Base-by-base conservation (phyloP, 495 filamentous ascomycete genomes). In the Aspergillus coremiiformis region DNA sequence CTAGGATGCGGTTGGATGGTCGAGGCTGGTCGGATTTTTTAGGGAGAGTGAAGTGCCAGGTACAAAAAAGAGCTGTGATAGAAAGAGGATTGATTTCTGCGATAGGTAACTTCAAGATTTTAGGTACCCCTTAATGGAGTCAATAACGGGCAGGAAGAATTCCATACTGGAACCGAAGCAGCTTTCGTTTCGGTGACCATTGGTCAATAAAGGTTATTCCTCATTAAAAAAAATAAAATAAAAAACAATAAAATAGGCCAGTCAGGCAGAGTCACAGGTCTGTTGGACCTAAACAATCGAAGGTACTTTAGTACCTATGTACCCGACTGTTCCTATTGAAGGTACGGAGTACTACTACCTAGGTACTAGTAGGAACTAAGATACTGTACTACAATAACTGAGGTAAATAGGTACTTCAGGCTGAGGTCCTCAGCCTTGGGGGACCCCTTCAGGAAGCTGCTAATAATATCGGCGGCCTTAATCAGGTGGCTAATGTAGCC, bases 401-500 rank as follows among this genome's bases (percentile, higher is more conserved):
- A 17, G 43, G 43, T n/a, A 1, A 24, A 47, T 22, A 33, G 24
- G 24, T 27, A 47, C 14, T n/a, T n/a, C n/a, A n/a, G n/a, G n/a
- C n/a, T n/a, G 22, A 22, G 32, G 17, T 20, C 26, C 17, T 46
- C 37, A 41, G 37, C 17, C 37, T 41, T 41, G 37, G 11, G 17
- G n/a, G 19, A 6, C 19, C n/a, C 32, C 37, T 21, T 41, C 17
- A 41, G 17, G 37, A 41, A 12, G 29, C 22, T 39, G 22, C 44
- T 53, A 33, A 53, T 39, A 48, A 53, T 48, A 51, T 44, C 37
- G 37, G 17, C 3, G 37, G 29, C 29, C 33, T n/a, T n/a, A n/a
- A n/a, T n/a, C n/a, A n/a, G n/a, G n/a, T n/a, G n/a, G n/a, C 33
- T 53, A 30, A 46, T 46, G 42, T 42, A 47, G 47, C 33, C 44